Percentiles rank a stretch among this genome's conserved stretches.
Evolutionary conservation across 2,329 filamentous ascomycete species (phyloP).

Genomic region (Colletotrichum horii): DNA sequence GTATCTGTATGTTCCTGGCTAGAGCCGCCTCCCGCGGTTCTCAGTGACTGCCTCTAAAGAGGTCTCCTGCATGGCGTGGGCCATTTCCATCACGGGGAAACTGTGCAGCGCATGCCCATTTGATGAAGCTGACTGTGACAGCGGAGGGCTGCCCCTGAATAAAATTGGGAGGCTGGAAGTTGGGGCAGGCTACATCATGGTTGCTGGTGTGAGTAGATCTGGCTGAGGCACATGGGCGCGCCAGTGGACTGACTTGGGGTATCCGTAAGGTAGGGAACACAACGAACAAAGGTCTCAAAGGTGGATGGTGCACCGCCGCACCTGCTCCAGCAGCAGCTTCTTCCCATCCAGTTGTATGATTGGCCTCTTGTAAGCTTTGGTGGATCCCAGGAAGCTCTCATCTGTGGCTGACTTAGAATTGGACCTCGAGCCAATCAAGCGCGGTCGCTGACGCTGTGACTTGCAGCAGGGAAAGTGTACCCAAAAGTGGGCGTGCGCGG

Average conservation of each 20-base stretch:
- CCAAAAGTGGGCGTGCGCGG: not conserved
- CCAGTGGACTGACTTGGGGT: too few relatives aligned
- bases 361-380: not conserved
- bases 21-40: not conserved
- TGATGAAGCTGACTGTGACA: not conserved
- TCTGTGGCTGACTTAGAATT: conserved; percentile 9
- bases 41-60: not conserved
- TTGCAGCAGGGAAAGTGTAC: conserved; percentile 11
- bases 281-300: not conserved
- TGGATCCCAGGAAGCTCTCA: not conserved
- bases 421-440: conserved; percentile 3
- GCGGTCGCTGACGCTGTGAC: conserved; percentile 10
- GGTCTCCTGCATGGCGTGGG: not conserved
- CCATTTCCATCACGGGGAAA: not conserved
- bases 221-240: not conserved
- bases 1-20: not conserved
- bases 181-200: not conserved
- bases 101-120: not conserved
- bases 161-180: conserved; percentile 9
- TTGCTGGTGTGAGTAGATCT: not conserved
- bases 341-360: not conserved
- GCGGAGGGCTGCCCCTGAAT: not conserved
- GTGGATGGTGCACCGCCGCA: conserved; percentile 6
- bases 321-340: not conserved
- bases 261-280: too few relatives aligned